phyloP scores from a whole-genome alignment of 768 basidiomycete species.

The Amanita exitialis region DNA sequence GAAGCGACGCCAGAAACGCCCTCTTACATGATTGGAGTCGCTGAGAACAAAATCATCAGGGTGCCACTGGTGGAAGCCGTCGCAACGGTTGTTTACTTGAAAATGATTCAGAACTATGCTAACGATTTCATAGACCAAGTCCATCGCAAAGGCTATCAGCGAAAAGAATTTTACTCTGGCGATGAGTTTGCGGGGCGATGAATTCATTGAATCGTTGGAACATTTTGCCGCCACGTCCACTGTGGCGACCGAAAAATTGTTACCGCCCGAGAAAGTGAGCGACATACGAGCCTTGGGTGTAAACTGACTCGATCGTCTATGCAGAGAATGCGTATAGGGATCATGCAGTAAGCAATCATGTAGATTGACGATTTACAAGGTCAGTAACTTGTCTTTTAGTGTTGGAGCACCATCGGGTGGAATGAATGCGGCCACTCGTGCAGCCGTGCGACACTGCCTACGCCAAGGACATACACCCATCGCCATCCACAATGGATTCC shows the following conservation, averaged over 20 bases:
- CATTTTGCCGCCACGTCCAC: constrained; percentile 76
- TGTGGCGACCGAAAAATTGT: constrained; percentile 38
- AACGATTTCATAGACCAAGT: constrained; percentile 53
- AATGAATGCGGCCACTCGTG: constrained; percentile 96
- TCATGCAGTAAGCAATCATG: constrained; percentile 66
- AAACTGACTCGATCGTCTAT: constrained; percentile 8
- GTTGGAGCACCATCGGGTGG: constrained; percentile 97
- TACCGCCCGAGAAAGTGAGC: constrained; percentile 42
- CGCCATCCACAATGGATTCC: constrained; percentile 93
- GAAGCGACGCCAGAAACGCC: constrained; percentile 83
- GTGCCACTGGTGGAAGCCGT: constrained; percentile 93
- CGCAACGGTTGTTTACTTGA: constrained; percentile 44
- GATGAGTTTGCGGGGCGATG: constrained; percentile 82
- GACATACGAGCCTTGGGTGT: not conserved
- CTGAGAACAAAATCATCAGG: constrained; percentile 91
- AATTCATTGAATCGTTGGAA: constrained; percentile 79
- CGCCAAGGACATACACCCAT: constrained; percentile 90
- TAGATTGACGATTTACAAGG: not conserved
- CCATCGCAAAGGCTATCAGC: constrained; percentile 74
- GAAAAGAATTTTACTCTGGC: constrained; percentile 80
- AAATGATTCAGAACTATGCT: not conserved
- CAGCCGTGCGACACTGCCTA: constrained; percentile 88
- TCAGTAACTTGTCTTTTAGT: constrained; percentile 27
- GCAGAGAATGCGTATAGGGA: constrained; percentile 69
- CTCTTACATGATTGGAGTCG: constrained; percentile 94